Evolutionary conservation across 345 rosid species (phyloP), one percentile per base, ranked within the genome.

Genomic region (Streptanthus diversifolius): DNA sequence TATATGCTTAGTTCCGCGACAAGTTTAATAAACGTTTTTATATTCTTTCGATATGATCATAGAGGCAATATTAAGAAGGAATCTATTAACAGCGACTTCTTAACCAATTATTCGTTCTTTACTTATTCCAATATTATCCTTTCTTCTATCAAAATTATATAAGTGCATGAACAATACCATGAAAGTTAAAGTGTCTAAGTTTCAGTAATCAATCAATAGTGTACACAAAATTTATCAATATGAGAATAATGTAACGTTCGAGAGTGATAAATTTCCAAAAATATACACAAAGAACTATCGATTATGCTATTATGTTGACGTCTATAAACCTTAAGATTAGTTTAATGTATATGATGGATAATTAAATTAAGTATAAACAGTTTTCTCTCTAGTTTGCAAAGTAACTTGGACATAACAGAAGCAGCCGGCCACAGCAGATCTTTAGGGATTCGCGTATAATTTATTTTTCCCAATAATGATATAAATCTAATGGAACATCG

Each of bases 401-500:
- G 80, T 69, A 63, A 70, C 53, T 35, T 55, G 9, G 60, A 70
- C 53, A 55, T 63, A 69, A 76, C 53, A 70, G 75, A 55, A 39
- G 61, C 58, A 63, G 71, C 71, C 80, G 80, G 80, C 79, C 69
- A 52, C 19, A 19, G 82, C 88, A 83, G 91, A 86, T 85, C 66
- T 85, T 77, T 68, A 74, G 91, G 89, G 90, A 88, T 86, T 52
- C 83, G 80, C 35, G 37, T 48, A 32, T 44, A 35, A 48, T 64
- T 72, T 48, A 18, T 40, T 5, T 2, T 52, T 59, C 5, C 27
- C 27, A 68, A 17, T 10, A 58, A 51, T 51, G 17, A 6, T 24
- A 27, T 74, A 51, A 22, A 40, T 59, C 45, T 52, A 33, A 29
- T 63, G 21, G 45, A 17, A 45, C 29, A 25, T 40, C 39, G 41